Evolutionary conservation across 2,329 filamentous ascomycete species (phyloP).

Genomic region (Penicillium sp.): DNA sequence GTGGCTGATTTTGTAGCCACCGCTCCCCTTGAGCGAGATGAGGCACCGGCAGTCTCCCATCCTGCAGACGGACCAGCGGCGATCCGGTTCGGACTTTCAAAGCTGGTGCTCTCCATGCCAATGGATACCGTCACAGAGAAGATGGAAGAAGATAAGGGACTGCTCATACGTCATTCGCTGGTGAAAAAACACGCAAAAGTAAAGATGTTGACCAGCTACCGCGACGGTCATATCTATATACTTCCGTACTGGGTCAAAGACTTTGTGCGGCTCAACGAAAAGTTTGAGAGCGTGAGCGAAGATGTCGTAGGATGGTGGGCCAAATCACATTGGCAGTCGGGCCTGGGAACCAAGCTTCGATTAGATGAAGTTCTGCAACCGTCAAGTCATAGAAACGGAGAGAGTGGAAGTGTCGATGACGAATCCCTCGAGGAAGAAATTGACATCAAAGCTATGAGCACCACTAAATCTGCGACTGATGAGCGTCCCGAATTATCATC

Average conservation of each 20-base stretch:
- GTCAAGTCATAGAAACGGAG: constrained; percentile 44
- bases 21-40: constrained; percentile 64
- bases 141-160: constrained; percentile 70
- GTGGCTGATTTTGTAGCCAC: constrained; percentile 92
- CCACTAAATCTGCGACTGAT: constrained; percentile 49
- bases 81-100: constrained; percentile 71
- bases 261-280: constrained; percentile 78
- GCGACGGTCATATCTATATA: constrained; percentile 93
- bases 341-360: constrained; percentile 77
- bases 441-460: constrained; percentile 59
- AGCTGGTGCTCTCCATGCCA: constrained; percentile 82
- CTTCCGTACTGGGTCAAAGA: constrained; percentile 91
- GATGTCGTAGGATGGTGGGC: constrained; percentile 96
- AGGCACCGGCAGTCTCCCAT: constrained; percentile 58
- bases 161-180: constrained; percentile 74
- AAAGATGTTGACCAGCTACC: constrained; percentile 79
- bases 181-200: constrained; percentile 75
- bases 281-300: constrained; percentile 85
- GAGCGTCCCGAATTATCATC: constrained; percentile 15
- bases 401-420: constrained; percentile 42
- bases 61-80: constrained; percentile 60
- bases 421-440: constrained; percentile 58
- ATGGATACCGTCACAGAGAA: constrained; percentile 88
- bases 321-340: constrained; percentile 88
- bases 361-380: constrained; percentile 68